These are phyloP conservation scores for Vaccinium macrocarpon DNA, from an alignment of 148 eudicot species.

Conservation along the genomic window DNA sequence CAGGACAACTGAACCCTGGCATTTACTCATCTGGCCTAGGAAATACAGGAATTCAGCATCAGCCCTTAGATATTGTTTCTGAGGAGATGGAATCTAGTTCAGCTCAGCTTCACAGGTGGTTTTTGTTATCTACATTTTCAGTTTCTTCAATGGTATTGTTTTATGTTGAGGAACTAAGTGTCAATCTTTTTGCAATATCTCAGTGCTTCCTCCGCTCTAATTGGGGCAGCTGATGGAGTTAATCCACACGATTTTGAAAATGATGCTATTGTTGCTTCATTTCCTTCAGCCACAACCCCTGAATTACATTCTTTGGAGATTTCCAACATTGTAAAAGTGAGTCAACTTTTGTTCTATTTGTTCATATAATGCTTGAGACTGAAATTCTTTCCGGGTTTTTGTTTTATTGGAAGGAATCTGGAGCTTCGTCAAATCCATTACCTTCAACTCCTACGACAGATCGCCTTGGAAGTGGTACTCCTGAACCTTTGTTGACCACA, in stretches of 20 bases:
- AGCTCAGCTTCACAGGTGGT: constrained; percentile 56
- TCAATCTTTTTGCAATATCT: constrained; percentile 17
- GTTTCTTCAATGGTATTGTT: constrained; percentile 1
- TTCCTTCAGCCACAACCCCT: constrained; percentile 45
- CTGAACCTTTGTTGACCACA: constrained; percentile 73
- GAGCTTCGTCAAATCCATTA: constrained; percentile 40
- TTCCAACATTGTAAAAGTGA: constrained; percentile 44
- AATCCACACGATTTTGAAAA: constrained; percentile 48
- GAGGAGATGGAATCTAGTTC: constrained; percentile 64
- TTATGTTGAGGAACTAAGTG: not conserved
- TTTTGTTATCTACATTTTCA: constrained; percentile 9
- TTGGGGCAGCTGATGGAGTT: constrained; percentile 41
- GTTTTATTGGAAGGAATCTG: constrained; percentile 52
- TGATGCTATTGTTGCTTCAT: constrained; percentile 42
- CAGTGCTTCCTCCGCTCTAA: constrained; percentile 56
- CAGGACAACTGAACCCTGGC: constrained; percentile 56
- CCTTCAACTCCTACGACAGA: constrained; percentile 50
- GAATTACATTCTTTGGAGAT: constrained; percentile 56
- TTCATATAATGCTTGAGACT: constrained; percentile 3
- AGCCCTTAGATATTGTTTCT: constrained; percentile 55
- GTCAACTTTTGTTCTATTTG: constrained; percentile 10
- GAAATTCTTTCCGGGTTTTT: constrained; percentile 19
- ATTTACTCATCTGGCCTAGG: constrained; percentile 60
- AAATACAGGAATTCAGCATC: constrained; percentile 52
- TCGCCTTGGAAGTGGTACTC: constrained; percentile 34